Evolutionary conservation across 2,329 filamentous ascomycete genomes (phyloP).

Genomic region (Colletotrichum godetiae): DNA sequence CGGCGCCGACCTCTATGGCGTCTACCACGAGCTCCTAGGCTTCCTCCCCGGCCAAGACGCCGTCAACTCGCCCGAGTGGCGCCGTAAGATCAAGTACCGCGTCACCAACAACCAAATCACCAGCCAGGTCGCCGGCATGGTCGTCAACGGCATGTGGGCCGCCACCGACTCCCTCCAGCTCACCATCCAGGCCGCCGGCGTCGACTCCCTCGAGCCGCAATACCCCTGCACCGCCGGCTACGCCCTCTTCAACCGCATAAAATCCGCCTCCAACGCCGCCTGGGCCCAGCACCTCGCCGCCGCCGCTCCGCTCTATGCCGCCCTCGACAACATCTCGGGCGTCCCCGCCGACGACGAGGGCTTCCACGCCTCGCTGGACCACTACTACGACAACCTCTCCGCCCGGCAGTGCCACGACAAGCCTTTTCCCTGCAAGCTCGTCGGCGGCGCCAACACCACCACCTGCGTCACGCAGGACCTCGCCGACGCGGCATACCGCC

Average conservation of each 20-base stretch:
- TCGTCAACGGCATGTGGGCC: constrained; percentile 77
- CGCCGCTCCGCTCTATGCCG: constrained; percentile 64
- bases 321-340: constrained; percentile 76
- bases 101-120: constrained; percentile 89
- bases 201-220: constrained; percentile 80
- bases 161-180: constrained; percentile 56
- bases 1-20: constrained; percentile 79
- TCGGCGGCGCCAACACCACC: constrained; percentile 55
- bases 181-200: constrained; percentile 54
- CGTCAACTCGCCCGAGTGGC: constrained; percentile 47
- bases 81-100: constrained; percentile 67
- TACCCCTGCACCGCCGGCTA: constrained; percentile 72
- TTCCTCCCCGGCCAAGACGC: constrained; percentile 70
- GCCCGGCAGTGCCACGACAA: constrained; percentile 81
- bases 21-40: constrained; percentile 76
- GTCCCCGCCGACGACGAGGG: constrained; percentile 65
- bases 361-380: constrained; percentile 81
- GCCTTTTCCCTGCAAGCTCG: constrained; percentile 75
- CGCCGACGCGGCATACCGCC: constrained; percentile 77
- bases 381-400: constrained; percentile 88
- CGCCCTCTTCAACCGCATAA: constrained; percentile 55
- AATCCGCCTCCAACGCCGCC: constrained; percentile 52
- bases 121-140: constrained; percentile 81
- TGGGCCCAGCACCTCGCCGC: constrained; percentile 75
- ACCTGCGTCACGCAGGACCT: constrained; percentile 71